These are phyloP conservation scores for Citropsis articulata DNA, from an alignment of 345 rosid species.

Conservation along the genomic window DNA sequence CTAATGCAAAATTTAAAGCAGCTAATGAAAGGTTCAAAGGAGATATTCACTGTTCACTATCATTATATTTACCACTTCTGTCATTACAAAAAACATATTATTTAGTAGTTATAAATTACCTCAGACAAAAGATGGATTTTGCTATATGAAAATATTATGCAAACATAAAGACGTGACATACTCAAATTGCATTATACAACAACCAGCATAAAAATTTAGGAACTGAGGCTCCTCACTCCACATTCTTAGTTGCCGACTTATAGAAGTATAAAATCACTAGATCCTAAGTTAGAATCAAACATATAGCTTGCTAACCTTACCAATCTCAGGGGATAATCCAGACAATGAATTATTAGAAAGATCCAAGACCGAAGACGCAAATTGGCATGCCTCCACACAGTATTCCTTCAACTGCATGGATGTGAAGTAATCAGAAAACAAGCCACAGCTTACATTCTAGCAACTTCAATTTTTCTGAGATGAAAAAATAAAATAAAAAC, in stretches of 20 bases:
- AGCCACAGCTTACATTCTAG: not conserved
- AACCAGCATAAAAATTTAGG: not conserved
- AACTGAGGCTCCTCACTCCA: not conserved
- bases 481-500: not conserved
- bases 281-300: slow-evolving; percentile 12
- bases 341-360: slow-evolving; percentile 89
- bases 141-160: not conserved
- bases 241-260: not conserved
- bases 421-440: slow-evolving; percentile 15
- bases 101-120: not conserved
- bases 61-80: not conserved
- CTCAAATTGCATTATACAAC: not conserved
- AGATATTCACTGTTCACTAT: not conserved
- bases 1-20: not conserved
- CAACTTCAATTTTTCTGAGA: not conserved
- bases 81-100: not conserved
- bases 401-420: slow-evolving; percentile 77
- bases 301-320: slow-evolving; percentile 40
- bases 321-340: slow-evolving; percentile 85
- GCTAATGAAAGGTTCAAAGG: not conserved
- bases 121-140: not conserved
- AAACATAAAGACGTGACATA: not conserved
- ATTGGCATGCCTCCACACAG: slow-evolving; percentile 74
- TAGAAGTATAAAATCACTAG: not conserved
- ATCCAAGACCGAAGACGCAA: slow-evolving; percentile 78